Base-by-base conservation (phyloP, 148 eudicot species). In the Dianthus caryophyllus region DNA sequence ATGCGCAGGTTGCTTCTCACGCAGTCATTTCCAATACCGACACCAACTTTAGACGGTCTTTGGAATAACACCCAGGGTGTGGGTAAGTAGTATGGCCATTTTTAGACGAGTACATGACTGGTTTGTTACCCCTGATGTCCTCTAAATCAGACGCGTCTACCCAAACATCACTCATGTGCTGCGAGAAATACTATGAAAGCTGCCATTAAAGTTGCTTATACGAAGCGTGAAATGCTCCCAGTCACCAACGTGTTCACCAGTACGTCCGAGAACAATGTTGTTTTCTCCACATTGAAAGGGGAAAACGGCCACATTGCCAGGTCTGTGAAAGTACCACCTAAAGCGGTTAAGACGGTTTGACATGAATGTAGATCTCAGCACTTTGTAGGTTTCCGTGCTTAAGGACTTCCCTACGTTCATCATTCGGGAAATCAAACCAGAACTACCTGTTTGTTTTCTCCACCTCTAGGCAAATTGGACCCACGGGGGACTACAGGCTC, bases 211-310 rank as follows among this genome's bases (percentile, higher is more conserved):
- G 77, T 94, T 94, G 81, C 99, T 86, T 57, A 94, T 46, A n/a
- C 96, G 82, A 43, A 93, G 83, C 2, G 95, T 88, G 69, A 83
- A 84, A 72, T 89, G 98, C 75, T 93, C 98, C 98, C 98, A 90
- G 20, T 93, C 98, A 26, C 96, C 77, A 25, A 89, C 78, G 67
- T 93, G 99, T 59, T 80, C 87, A 29, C 99, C 99, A 2, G 89
- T 72, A 68, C 76, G 88, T 62, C 71, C 68, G 36, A 94, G 71
- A 44, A 76, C 22, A 5, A 80, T 8, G 58, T 82, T 79, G 69
- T 73, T 71, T 7, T 80, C 68, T 21, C 95, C 96, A 17, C 98
- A 38, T 93, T 93, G 50, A 87, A 93, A 20, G 98, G 95, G 72
- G 86, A 85, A 70, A 93, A 90, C 43, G 86, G 73, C 98, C 98